Evolutionary conservation across 768 basidiomycete genomes (phyloP), one percentile per base, ranked within the genome.

Genomic region (Kwoniella bestiolae): DNA sequence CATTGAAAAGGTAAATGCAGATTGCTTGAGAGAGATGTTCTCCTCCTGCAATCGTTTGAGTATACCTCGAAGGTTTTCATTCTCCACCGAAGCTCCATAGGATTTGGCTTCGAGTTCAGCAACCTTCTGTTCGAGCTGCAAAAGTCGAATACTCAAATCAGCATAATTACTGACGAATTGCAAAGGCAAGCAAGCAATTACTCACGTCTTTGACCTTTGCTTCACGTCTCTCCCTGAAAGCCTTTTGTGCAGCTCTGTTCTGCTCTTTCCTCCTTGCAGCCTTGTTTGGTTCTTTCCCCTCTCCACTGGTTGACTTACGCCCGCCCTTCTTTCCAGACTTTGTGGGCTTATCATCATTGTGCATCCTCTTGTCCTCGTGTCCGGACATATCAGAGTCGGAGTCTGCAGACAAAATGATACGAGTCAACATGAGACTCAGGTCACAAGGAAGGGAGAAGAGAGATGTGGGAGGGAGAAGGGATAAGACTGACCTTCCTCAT

Each of bases 151-250:
- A 18, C 12, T 9, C 5, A 46, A 25, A 57, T 68, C 65, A 69
- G 63, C 44, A 56, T 16, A 11, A 38, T n/a, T n/a, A n/a, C n/a
- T n/a, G 18, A 11, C 31, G 46, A n/a, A 62, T n/a, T 1, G 1
- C 25, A 28, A 31, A 12, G 18, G 9, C 21, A 11, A 41, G n/a
- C 23, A 38, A 3, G 14, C 5, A 26, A 11, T 8, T 45, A 12
- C 92, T 83, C 76, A 96, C 94, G 79, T 96, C 94, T 79, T 92
- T 93, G 70, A 98, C 92, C 80, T 96, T 94, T 75, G 91, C 92
- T 83, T 99, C 95, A 82, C 97, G 94, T 67, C 95, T 86, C 81
- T 98, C 96, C 60, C 95, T 85, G 84, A 99, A 99, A 1, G 95
- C 95, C 58, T 95, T 88, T 82, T 99, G 96, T 6, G 95, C 95